phyloP scores from a whole-genome alignment of 139 green algal species.

The Chlorella ohadii region DNA sequence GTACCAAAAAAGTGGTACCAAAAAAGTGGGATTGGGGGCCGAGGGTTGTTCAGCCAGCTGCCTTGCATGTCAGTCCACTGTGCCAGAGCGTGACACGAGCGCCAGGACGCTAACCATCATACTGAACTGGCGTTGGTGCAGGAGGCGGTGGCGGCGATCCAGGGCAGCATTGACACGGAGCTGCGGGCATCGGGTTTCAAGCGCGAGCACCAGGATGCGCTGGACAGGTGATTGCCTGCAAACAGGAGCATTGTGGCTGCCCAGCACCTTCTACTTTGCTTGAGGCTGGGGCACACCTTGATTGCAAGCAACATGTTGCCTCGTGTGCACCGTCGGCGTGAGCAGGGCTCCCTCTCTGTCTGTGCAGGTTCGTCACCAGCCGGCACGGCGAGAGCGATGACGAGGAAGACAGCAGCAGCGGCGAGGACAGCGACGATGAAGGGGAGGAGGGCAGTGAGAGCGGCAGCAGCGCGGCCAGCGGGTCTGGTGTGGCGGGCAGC shows the following conservation, averaged over 20 bases:
- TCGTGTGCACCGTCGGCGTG: background rate
- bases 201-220: constrained; percentile 56
- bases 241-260: background rate
- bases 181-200: constrained; percentile 77
- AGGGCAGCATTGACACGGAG: constrained; percentile 62
- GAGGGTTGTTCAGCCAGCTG: background rate
- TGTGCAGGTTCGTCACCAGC: background rate
- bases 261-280: no score
- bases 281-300: no score
- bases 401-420: constrained; percentile 22
- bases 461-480: background rate
- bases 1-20: no score
- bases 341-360: background rate
- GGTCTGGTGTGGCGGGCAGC: background rate
- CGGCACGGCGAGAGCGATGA: background rate
- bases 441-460: background rate
- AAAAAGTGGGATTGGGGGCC: no score
- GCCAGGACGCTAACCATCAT: no score
- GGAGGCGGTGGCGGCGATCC: background rate
- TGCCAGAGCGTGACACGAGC: no score
- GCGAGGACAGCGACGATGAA: constrained; percentile 3
- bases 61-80: background rate
- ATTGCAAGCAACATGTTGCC: background rate
- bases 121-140: background rate
- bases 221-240: constrained; percentile 47